Conservation (phyloP, 495 filamentous ascomycete species). For the Annulohypoxylon maeteangense region DNA sequence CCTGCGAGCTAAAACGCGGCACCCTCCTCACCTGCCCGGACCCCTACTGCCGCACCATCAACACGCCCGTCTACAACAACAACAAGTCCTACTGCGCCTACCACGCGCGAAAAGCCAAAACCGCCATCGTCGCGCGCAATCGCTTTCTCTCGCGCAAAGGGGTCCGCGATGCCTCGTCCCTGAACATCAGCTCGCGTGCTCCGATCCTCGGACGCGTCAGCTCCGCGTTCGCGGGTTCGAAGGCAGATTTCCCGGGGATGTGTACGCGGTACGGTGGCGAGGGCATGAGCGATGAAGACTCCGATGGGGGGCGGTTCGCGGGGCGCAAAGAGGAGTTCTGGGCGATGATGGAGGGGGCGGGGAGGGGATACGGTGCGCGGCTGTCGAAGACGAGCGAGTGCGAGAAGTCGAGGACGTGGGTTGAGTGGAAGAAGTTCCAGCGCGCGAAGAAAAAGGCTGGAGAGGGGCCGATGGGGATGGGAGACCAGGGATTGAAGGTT, state of each 20-base stretch:
- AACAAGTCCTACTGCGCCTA: background rate
- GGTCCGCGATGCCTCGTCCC: background rate
- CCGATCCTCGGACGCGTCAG: conserved; percentile 2
- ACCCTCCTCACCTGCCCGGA: background rate
- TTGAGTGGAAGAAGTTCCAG: background rate
- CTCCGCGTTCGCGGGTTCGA: background rate
- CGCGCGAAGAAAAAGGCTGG: background rate
- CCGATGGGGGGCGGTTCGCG: background rate
- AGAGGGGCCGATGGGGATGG: background rate
- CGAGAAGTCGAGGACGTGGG: background rate
- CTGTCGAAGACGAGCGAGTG: background rate
- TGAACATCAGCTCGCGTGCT: background rate
- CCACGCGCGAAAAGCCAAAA: background rate
- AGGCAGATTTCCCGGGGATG: background rate
- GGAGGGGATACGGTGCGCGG: background rate
- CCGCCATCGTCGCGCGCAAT: background rate
- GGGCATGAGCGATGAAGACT: background rate
- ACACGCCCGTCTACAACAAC: background rate
- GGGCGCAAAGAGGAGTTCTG: background rate
- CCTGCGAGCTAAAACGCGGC: background rate
- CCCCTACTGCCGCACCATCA: background rate
- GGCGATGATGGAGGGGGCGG: background rate
- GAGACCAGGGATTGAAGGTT: background rate
- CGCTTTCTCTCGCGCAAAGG: background rate
- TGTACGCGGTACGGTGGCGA: too few species aligned